Evolutionary conservation across 1,139 yeast genomes (phyloP).

Genomic region (Candida sanyaensis): DNA sequence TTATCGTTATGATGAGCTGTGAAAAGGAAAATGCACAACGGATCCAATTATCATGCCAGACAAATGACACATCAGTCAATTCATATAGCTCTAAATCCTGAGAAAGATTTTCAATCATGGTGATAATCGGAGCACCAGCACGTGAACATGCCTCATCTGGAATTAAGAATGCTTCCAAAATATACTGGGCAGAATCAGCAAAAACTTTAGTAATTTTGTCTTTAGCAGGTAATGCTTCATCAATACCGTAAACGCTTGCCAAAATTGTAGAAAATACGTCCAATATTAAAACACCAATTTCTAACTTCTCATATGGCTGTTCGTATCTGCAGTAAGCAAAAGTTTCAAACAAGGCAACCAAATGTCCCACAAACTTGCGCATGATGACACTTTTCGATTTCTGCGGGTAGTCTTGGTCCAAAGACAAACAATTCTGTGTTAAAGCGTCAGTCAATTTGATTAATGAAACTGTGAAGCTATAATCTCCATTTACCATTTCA

Average conservation of each 20-base stretch:
- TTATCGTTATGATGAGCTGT: conserved; percentile 50
- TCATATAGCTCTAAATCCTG: conserved; percentile 38
- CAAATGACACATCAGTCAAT: conserved; percentile 42
- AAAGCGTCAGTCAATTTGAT: conserved; percentile 57
- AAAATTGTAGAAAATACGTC: conserved; percentile 59
- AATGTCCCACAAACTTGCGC: conserved; percentile 55
- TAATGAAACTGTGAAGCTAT: conserved; percentile 60
- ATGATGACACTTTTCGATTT: conserved; percentile 57
- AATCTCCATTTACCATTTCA: conserved; percentile 72
- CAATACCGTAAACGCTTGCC: conserved; percentile 58
- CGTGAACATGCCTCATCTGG: conserved; percentile 52
- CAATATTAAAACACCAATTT: conserved; percentile 60
- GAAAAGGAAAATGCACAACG: conserved; percentile 41
- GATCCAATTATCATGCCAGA: conserved; percentile 48
- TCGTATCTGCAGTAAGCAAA: conserved; percentile 70
- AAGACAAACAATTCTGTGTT: conserved; percentile 52
- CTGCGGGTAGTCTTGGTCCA: conserved; percentile 36
- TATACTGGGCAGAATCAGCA: conserved; percentile 48
- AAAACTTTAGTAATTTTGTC: conserved; percentile 52
- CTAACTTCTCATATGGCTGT: conserved; percentile 56
- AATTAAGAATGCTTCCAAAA: conserved; percentile 59
- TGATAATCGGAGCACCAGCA: conserved; percentile 57
- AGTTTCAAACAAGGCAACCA: conserved; percentile 71
- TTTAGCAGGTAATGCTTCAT: conserved; percentile 37
- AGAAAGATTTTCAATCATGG: conserved; percentile 51